Base-by-base conservation (phyloP, 345 rosid genomes). In the Gynandropsis gynandra region DNA sequence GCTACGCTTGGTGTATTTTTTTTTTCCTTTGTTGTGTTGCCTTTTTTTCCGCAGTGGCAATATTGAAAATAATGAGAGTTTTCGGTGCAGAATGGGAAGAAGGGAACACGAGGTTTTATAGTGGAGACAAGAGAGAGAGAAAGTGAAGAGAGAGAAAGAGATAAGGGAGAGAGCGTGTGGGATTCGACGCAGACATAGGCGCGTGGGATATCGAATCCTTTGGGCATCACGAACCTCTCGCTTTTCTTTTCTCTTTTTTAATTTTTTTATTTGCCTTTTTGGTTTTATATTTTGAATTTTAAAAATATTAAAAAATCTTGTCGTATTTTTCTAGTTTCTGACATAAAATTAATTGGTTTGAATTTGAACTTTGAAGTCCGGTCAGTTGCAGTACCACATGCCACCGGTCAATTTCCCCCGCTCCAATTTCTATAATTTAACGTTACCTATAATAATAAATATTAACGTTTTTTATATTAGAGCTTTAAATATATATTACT, bases 201-300 rank as follows among this genome's bases (percentile, higher is more conserved):
- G 81, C 85, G 87, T 80, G 79, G 60, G 34, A 15, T 16, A 42
- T 45, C 27, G 61, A 70, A 63, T 46, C 45, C 66, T 39, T 46
- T 19, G 74, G 54, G 54, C 72, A 66, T 75, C 85, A 76, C 77
- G 83, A 76, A 70, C 63, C 55, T 57, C 74, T 61, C 52, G 59
- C 77, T 40, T 42, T 18, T 12, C 29, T 3, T 31, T 43, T 27
- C 14, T 14, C 47, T 5, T 9, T 46, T 16, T n/a, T 48, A 1
- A 8, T 1, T 36, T 24, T 33, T 20, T 13, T 13, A 14, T 40
- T 31, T 54, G 46, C 48, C 8, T 48, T 61, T 66, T 46, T 44
- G 19, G 18, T 14, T 40, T 58, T 34, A 16, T 16, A 7, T 10
- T 12, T 21, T 1, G 20, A 17, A 13, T 47, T 63, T 61, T 24